phyloP scores from a whole-genome alignment of 768 basidiomycete genomes.

The Tylopilus felleus region DNA sequence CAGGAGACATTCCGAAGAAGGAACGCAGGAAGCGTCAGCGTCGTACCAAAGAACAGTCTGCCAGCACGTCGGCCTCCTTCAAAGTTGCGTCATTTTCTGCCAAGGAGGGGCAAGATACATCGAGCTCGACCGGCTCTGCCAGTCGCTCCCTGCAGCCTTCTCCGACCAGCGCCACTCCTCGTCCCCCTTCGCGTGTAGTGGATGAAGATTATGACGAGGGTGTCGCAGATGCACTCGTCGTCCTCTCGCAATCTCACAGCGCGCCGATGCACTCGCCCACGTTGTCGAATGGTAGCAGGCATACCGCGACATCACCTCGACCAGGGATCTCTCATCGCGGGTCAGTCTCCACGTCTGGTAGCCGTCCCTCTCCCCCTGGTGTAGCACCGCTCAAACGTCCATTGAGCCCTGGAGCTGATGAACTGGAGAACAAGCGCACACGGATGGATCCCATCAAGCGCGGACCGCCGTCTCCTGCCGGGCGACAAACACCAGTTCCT shows the following conservation, averaged over 20 bases:
- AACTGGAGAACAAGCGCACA: slow-evolving; percentile 59
- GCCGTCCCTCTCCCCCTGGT: slow-evolving; percentile 61
- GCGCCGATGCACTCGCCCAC: slow-evolving; percentile 49
- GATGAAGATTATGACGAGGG: slow-evolving; percentile 97
- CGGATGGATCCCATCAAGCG: slow-evolving; percentile 54
- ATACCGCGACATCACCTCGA: slow-evolving; percentile 46
- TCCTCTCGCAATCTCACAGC: slow-evolving; percentile 46
- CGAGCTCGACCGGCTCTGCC: slow-evolving; percentile 63
- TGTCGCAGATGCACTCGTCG: slow-evolving; percentile 82
- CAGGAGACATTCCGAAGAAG: slow-evolving; percentile 50
- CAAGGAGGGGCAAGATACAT: slow-evolving; percentile 55
- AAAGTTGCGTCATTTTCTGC: slow-evolving; percentile 34
- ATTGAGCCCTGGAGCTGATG: slow-evolving; percentile 64
- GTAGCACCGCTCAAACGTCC: slow-evolving; percentile 58
- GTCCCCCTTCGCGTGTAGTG: slow-evolving; percentile 62
- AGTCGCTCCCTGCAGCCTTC: slow-evolving; percentile 68
- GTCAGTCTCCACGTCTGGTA: slow-evolving; percentile 63
- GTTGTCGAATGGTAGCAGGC: slow-evolving; percentile 54
- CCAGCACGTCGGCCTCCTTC: slow-evolving; percentile 32
- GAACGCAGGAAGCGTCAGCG: slow-evolving; percentile 50
- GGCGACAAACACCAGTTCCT: slow-evolving; percentile 52
- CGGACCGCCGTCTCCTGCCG: slow-evolving; percentile 49
- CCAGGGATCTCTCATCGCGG: slow-evolving; percentile 53
- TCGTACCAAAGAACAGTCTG: slow-evolving; percentile 41
- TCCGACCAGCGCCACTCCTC: slow-evolving; percentile 58